A percentile compares a stretch with the other conserved stretches of the same genome.
These are phyloP conservation scores for Pseudotsuga menziesii DNA, from an alignment of 75 land plant species.

Conservation along the genomic window DNA sequence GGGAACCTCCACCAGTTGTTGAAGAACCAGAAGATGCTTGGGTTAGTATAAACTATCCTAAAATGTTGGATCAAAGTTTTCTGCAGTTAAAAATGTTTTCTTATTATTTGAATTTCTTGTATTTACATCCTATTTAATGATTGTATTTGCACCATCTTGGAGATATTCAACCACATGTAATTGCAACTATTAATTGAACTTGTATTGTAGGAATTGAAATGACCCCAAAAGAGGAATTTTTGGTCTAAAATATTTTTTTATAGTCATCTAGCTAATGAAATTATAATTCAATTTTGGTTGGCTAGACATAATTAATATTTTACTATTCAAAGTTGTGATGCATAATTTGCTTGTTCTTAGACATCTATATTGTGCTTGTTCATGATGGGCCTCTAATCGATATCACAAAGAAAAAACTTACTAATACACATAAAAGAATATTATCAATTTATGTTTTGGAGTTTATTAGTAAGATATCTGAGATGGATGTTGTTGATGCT, in stretches of 20 bases:
- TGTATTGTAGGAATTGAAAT: too few relatives aligned
- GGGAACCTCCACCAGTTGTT: constrained; percentile 77
- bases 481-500: background rate
- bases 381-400: too few relatives aligned
- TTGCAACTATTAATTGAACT: background rate
- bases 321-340: background rate
- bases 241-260: too few relatives aligned
- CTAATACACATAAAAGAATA: background rate
- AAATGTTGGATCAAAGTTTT: background rate
- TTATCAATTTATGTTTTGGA: background rate
- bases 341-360: too few relatives aligned
- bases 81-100: background rate
- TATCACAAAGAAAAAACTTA: too few relatives aligned
- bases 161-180: background rate
- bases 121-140: background rate
- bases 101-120: background rate
- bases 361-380: too few relatives aligned
- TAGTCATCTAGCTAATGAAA: too few relatives aligned
- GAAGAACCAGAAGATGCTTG: constrained; percentile 77
- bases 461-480: background rate
- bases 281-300: too few relatives aligned
- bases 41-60: constrained; percentile 33
- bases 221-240: too few relatives aligned
- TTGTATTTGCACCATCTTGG: background rate
- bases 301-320: background rate